These are phyloP conservation scores for Poterioochromonas sp. DNA, from an alignment of 352 stramenopile genomes.

Conservation along the genomic window DNA sequence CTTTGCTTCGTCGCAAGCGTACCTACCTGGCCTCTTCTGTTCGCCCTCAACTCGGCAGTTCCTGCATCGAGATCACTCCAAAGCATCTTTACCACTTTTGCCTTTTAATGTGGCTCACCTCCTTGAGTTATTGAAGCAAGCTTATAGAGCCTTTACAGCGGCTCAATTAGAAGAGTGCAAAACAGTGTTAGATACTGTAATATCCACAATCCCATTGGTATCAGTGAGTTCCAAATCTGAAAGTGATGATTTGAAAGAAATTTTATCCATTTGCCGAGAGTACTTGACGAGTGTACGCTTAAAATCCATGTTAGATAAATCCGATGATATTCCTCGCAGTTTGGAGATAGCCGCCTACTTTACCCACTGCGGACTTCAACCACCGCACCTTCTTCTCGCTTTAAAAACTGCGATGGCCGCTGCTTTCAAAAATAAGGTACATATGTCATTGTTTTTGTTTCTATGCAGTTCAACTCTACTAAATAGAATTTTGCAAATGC, in stretches of 20 bases:
- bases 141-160: constrained; percentile 89
- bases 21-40: constrained; percentile 66
- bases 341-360: constrained; percentile 97
- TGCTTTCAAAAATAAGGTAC: constrained; percentile 90
- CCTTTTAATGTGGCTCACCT: constrained; percentile 74
- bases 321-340: constrained; percentile 65
- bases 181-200: constrained; percentile 75
- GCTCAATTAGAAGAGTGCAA: constrained; percentile 91
- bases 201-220: constrained; percentile 87
- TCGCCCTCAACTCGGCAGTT: constrained; percentile 61
- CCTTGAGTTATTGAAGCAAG: constrained; percentile 81
- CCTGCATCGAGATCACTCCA: constrained; percentile 65
- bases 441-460: constrained; percentile 2
- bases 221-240: constrained; percentile 59
- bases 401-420: constrained; percentile 98
- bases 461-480: neutral
- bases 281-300: constrained; percentile 95
- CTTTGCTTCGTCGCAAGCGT: constrained; percentile 64
- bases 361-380: constrained; percentile 97
- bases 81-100: constrained; percentile 69
- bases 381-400: constrained; percentile 90
- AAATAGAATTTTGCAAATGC: constrained; percentile 92
- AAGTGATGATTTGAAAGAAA: constrained; percentile 51
- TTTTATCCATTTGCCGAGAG: constrained; percentile 89
- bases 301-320: constrained; percentile 67